Evolutionary conservation across 192 early-diverging fungal species (phyloP), one percentile per base, ranked within the genome.

Genomic region (Ramicandelaber brevisporus): DNA sequence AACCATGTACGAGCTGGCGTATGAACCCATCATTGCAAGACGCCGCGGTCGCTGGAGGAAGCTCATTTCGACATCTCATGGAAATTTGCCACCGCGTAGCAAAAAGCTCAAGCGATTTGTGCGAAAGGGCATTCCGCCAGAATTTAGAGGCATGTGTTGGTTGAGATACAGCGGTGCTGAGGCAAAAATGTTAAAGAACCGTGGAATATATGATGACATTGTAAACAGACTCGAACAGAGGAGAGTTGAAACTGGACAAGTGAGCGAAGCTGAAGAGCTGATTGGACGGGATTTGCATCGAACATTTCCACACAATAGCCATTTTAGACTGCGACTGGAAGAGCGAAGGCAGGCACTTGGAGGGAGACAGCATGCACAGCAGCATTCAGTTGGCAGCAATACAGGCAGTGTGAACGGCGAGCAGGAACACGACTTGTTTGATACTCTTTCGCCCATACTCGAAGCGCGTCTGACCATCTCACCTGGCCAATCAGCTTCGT

Each of bases 261-360:
- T 38, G n/a, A 69, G 70, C 40, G 66, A 74, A 29, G 61, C 59
- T 38, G 62, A 71, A 18, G 65, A 64, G 30, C 41, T 65, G 11
- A 66, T 78, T 17, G 74, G 76, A 29, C 43, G 69, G 44, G 78
- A 78, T 50, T 41, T 80, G 17, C 65, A 77, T 36, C 55, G 73
- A 8, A 75, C 75, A 0, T 79, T 78, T 32, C 74, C 75, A 2
- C 68, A 79, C 36, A 83, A 83, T 32, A 55, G 56, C 21, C 50
- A 63, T 27, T 78, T 82, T 40, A 48, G 56, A 29, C 53, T 59
- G 10, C 46, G 49, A n/a, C 25, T 50, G 11, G 37, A 33, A 12
- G 33, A 37, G 19, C n/a, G n/a, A n/a, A n/a, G n/a, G n/a, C n/a
- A n/a, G n/a, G n/a, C n/a, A n/a, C n/a, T 33, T 44, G 5, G 36